Evolutionary conservation across 768 basidiomycete species (phyloP), one percentile per base, ranked within the genome.

Genomic region (Russula griseocarnosa): DNA sequence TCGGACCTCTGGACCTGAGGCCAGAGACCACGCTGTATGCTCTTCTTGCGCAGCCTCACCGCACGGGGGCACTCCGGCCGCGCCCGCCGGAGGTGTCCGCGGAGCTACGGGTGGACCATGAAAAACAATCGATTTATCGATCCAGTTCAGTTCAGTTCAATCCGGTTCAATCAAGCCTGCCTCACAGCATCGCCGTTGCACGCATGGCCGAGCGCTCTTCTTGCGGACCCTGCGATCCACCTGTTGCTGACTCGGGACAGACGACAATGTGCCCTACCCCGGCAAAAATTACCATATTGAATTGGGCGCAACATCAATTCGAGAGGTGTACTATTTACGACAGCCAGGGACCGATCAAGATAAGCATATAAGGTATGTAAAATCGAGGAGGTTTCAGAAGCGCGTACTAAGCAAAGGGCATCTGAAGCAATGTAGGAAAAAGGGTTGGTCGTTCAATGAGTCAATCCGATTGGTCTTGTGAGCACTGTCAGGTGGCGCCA

Each of bases 291-390:
- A 57, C 64, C 47, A 61, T 30, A 61, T 55, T 16, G 58, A 61
- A 61, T 24, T 50, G 6, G 40, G 64, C 55, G 49, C 32, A 46
- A 52, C 42, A 50, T 60, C 54, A 61, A 55, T 51, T 55, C 47
- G 47, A 50, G 47, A 42, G 54, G 56, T 60, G 58, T 49, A 51
- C 58, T 24, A 20, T 60, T 60, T 55, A 38, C 36, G 58, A 32
- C 38, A 55, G 44, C 47, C 58, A 65, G 59, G 60, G 49, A 52
- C 64, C 58, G 62, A 66, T 66, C 61, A 65, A 58, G 61, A 66
- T 63, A 66, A 63, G 61, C 61, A 28, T 63, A 63, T 63, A 66
- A 58, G 56, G 62, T 66, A 66, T 66, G 65, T 66, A 47, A 57
- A 57, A 55, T 63, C 61, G 51, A 58, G 61, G n/a, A 49, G n/a